Percentiles rank a stretch among this genome's conserved stretches.
Evolutionary conservation across 176 grass and related monocot genomes (phyloP).

Genomic region (Poa annua): DNA sequence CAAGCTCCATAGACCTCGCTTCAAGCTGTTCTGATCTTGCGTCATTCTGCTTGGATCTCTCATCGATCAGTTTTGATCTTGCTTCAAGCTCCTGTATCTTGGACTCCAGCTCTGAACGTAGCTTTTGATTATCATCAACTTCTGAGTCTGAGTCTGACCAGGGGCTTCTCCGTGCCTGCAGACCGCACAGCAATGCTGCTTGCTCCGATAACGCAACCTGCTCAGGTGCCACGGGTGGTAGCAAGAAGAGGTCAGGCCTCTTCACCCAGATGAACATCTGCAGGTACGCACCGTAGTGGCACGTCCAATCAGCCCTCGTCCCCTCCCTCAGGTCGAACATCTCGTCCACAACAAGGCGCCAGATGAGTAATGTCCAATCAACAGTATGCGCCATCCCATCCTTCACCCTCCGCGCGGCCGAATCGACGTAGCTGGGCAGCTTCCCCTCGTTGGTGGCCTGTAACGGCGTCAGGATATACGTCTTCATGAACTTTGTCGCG

Average conservation of each 20-base stretch:
- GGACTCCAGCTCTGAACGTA: background rate
- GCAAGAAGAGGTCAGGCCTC: background rate
- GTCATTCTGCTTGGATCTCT: background rate
- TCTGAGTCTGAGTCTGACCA: background rate
- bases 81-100: constrained; percentile 8
- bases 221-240: background rate
- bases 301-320: background rate
- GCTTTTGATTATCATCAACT: background rate
- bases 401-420: background rate
- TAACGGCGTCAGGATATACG: background rate
- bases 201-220: background rate
- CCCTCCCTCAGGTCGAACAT: background rate
- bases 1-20: background rate
- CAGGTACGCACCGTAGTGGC: background rate
- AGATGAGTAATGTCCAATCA: background rate
- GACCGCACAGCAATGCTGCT: background rate
- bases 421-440: background rate
- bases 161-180: background rate
- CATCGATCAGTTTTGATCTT: background rate
- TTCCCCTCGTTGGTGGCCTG: background rate
- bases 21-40: background rate
- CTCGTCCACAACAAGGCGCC: background rate
- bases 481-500: background rate
- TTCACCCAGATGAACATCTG: background rate
- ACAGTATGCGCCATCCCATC: background rate